These are phyloP conservation scores for Rhynchospora breviuscula DNA, from an alignment of 176 grass and related monocot genomes.

Conservation along the genomic window DNA sequence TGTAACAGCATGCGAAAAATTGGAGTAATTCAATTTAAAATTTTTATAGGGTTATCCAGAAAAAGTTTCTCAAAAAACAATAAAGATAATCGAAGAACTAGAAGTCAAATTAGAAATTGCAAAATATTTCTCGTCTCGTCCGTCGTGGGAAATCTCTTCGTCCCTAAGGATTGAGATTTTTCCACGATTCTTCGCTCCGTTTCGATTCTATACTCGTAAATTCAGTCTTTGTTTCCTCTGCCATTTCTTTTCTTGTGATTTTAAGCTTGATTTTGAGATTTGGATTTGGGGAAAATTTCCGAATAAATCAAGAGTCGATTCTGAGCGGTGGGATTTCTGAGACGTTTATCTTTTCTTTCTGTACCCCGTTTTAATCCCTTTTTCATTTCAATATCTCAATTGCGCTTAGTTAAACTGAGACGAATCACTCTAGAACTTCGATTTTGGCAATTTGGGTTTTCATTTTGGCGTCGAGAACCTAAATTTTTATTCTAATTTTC, in stretches of 20 bases:
- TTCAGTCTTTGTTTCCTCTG: background rate
- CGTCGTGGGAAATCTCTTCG: background rate
- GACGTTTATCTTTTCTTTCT: background rate
- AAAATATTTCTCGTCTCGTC: background rate
- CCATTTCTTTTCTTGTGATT: background rate
- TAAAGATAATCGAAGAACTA: background rate
- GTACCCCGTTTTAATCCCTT: background rate
- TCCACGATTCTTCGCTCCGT: background rate
- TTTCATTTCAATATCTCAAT: background rate
- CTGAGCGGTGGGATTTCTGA: background rate
- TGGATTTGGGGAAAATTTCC: background rate
- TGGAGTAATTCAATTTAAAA: background rate
- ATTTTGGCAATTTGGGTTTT: background rate
- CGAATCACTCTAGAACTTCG: background rate
- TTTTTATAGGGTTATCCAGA: background rate
- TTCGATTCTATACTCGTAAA: background rate
- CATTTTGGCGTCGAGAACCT: background rate
- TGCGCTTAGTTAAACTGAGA: background rate
- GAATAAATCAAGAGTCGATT: background rate
- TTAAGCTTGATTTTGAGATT: constrained; percentile 11
- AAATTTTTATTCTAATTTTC: background rate
- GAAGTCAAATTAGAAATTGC: background rate
- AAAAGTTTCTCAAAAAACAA: background rate
- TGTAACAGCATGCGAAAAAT: no score
- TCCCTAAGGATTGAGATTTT: background rate